Percentiles rank a stretch among this genome's conserved stretches.
phyloP scores from a whole-genome alignment of 805 yeast genomes.

The Lachancea kluyveri region DNA sequence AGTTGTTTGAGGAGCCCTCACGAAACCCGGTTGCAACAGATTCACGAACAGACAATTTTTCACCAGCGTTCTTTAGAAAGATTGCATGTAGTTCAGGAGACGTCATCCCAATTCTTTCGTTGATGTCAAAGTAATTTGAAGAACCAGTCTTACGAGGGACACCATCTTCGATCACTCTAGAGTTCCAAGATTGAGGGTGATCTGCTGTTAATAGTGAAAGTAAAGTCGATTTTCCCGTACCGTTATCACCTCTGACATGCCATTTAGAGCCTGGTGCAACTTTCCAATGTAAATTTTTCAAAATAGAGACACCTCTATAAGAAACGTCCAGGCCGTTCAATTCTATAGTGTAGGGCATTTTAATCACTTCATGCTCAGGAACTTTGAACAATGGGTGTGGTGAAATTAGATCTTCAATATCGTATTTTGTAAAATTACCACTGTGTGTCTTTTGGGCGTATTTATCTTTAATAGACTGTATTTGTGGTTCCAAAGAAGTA shows the following conservation, averaged over 20 bases:
- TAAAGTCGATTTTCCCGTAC: conserved; percentile 89
- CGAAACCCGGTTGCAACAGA: conserved; percentile 68
- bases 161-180: conserved; percentile 58
- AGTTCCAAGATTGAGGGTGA: conserved; percentile 94
- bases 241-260: conserved; percentile 87
- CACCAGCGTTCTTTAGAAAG: conserved; percentile 46
- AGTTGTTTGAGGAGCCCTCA: conserved; percentile 49
- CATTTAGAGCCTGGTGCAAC: conserved; percentile 71
- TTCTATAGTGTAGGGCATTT: conserved; percentile 35
- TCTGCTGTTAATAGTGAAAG: conserved; percentile 83
- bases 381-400: conserved; percentile 18
- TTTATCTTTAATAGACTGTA: conserved; percentile 20
- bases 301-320: conserved; percentile 56
- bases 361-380: conserved; percentile 10
- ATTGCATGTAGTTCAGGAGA: conserved; percentile 91
- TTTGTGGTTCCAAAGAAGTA: conserved; percentile 16
- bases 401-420: conserved; percentile 18
- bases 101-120: conserved; percentile 72
- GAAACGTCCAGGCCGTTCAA: conserved; percentile 58
- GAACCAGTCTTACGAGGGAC: conserved; percentile 63
- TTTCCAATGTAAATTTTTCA: conserved; percentile 58
- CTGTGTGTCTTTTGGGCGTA: conserved; percentile 1
- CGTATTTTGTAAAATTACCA: conserved; percentile 6
- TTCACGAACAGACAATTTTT: conserved; percentile 42
- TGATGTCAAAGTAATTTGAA: conserved; percentile 71